Base-by-base conservation (phyloP, 305 asterid species). In the Stenogyne calaminthoides region DNA sequence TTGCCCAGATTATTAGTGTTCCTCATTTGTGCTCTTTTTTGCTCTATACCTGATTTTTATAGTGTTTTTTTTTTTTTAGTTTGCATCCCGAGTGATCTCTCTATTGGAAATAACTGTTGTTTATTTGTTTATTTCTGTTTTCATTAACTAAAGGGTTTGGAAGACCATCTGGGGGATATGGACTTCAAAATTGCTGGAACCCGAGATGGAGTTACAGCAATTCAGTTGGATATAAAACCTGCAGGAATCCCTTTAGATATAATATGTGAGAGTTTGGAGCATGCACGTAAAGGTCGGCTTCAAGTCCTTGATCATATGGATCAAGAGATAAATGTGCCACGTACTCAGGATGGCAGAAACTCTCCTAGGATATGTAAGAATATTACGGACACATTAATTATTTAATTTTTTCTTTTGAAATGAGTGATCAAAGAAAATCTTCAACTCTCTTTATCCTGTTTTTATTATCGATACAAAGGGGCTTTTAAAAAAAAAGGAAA, bases 111-210 rank as follows among this genome's bases (percentile, higher is more conserved):
- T 40, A 34, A 9, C 44, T 18, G 40, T 22, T 60, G 14, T 16
- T 60, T 61, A 44, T 71, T 46, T 55, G 69, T 42, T 67, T 60
- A 20, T 22, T 59, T 52, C 40, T 57, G 63, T 67, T 62, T 15
- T 62, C 20, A 19, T 74, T 29, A 66, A 62, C 51, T 70, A 27
- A 72, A 94, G 98, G 99, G 99, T 73, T 84, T 95, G 88, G 99
- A 95, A 83, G 99, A 95, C 88, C 99, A 95, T 84, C 80, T 95
- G 62, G 98, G 99, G 76, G 99, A 95, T 77, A 95, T 95, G 96
- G 97, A 95, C 88, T 95, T 95, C 80, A 95, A 95, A 83, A 88
- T 95, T 81, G 91, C 99, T 75, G 99, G 98, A 72, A 95, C 99
- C 55, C 90, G 91, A 67, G 86, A 85, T 76, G 99, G 99, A 75